Percentiles rank a stretch among this genome's conserved stretches.
Conservation (phyloP, 2,329 filamentous ascomycete species). For the Cladophialophora exuberans region DNA sequence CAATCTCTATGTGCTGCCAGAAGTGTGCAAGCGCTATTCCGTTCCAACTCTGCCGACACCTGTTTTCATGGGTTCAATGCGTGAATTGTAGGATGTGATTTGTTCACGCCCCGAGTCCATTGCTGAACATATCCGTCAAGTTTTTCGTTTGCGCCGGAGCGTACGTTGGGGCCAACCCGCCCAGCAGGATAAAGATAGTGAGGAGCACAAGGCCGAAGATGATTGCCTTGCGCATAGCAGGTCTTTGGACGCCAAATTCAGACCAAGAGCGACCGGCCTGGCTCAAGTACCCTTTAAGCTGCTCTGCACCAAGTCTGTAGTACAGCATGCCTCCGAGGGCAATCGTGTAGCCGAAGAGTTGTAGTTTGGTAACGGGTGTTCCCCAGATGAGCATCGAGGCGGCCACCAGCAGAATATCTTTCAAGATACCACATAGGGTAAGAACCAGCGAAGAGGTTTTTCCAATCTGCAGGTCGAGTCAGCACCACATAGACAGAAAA, state of each 20-base stretch:
- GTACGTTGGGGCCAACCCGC: slow-evolving; percentile 63
- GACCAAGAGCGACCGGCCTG: slow-evolving; percentile 79
- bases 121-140: slow-evolving; percentile 30
- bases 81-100: no score
- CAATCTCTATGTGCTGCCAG: slow-evolving; percentile 11
- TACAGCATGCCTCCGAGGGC: slow-evolving; percentile 68
- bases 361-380: slow-evolving; percentile 70
- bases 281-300: slow-evolving; percentile 76
- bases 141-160: slow-evolving; percentile 35
- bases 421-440: slow-evolving; percentile 82
- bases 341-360: slow-evolving; percentile 77
- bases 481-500: slow-evolving; percentile 85
- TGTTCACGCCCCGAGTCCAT: slow-evolving; percentile 20
- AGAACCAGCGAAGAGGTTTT: slow-evolving; percentile 86
- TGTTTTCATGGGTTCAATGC: no score
- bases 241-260: slow-evolving; percentile 78
- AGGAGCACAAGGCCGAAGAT: slow-evolving; percentile 67
- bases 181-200: slow-evolving; percentile 71
- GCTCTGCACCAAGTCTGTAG: slow-evolving; percentile 73
- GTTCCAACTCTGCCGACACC: no score
- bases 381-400: slow-evolving; percentile 78
- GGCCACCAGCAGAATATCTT: slow-evolving; percentile 81
- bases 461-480: slow-evolving; percentile 70
- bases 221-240: slow-evolving; percentile 75
- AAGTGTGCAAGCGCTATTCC: neutral